Conservation (phyloP, 108 stramenopile species). For the Skeletonema costatum region DNA sequence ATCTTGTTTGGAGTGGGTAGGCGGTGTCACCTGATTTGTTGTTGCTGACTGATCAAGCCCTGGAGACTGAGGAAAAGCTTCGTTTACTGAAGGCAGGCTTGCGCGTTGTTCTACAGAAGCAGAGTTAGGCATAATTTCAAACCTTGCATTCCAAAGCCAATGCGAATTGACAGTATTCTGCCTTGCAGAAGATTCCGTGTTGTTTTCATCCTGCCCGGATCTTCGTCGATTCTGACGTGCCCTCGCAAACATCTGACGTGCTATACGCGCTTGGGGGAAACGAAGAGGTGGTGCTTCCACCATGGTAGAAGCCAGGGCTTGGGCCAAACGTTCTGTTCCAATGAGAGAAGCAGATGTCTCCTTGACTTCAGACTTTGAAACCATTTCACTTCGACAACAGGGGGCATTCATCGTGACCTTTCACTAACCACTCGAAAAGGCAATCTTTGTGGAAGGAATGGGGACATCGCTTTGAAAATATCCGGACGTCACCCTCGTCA, state of each 20-base stretch:
- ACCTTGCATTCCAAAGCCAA: not conserved
- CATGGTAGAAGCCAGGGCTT: slow-evolving; percentile 16
- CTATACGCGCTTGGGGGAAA: slow-evolving; percentile 1
- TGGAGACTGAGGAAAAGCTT: not conserved
- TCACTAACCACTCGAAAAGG: slow-evolving; percentile 47
- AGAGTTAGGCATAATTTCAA: not conserved
- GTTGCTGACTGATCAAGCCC: not conserved
- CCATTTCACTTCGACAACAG: slow-evolving; percentile 44
- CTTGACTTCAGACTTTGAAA: slow-evolving; percentile 43
- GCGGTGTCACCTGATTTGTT: not conserved
- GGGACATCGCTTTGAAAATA: slow-evolving; percentile 39
- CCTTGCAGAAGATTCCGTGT: not conserved
- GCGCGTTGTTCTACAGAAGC: not conserved
- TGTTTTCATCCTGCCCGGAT: not conserved
- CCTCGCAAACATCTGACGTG: slow-evolving; percentile 13
- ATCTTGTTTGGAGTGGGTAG: not conserved
- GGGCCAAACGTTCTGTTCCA: slow-evolving; percentile 29
- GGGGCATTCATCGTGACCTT: slow-evolving; percentile 47
- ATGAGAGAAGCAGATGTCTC: slow-evolving; percentile 40
- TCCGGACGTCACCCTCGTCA: slow-evolving; percentile 38
- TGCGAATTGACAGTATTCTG: not conserved
- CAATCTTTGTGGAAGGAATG: slow-evolving; percentile 51
- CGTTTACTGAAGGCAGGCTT: not conserved
- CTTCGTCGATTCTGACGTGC: not conserved
- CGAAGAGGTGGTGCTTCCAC: slow-evolving; percentile 36